Evolutionary conservation across 306 rosid genomes (phyloP).

Genomic region (Trifolium subterraneum): DNA sequence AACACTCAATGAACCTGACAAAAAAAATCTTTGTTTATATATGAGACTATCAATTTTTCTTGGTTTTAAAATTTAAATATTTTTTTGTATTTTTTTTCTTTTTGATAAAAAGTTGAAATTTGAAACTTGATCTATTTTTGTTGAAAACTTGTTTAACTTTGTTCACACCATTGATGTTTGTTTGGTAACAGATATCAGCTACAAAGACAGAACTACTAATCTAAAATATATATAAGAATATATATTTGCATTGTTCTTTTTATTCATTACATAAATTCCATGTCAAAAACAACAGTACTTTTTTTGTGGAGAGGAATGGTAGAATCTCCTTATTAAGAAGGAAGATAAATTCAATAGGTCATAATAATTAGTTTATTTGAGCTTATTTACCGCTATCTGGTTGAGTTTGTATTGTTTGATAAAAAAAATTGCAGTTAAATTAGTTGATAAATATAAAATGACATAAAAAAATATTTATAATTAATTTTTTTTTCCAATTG

Average conservation of each 20-base stretch:
- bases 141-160: neutral
- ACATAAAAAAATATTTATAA: no score
- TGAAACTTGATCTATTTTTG: constrained; percentile 17
- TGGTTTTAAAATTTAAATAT: neutral
- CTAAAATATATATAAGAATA: no score
- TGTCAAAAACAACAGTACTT: constrained; percentile 4
- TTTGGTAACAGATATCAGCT: neutral
- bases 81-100: neutral
- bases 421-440: no score
- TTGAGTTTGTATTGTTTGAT: no score
- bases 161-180: neutral
- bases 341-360: no score
- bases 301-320: neutral
- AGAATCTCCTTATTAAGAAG: neutral
- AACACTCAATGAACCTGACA: no score
- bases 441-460: no score
- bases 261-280: neutral
- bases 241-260: constrained; percentile 19
- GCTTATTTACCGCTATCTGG: no score
- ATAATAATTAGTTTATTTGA: no score
- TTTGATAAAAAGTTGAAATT: neutral
- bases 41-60: no score
- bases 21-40: no score
- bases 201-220: neutral
- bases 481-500: no score